Evolutionary conservation across 495 filamentous ascomycete genomes (phyloP).

Genomic region (Bacidia rubella): DNA sequence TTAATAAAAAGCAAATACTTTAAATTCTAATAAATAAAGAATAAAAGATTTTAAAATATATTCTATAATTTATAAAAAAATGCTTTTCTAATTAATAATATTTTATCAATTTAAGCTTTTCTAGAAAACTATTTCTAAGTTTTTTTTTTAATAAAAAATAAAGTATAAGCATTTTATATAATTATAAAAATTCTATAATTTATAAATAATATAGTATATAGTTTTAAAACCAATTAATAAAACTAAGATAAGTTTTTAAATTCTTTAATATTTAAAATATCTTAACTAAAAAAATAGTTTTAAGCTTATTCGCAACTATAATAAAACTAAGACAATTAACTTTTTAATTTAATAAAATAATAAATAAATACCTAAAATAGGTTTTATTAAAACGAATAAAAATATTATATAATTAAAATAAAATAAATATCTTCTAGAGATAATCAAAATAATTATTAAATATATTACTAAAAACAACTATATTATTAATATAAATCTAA

Average conservation of each 20-base stretch:
- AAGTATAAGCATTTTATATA: not conserved
- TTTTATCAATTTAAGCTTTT: not conserved
- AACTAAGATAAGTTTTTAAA: not conserved
- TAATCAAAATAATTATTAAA: not conserved
- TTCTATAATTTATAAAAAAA: not conserved
- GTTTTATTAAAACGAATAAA: not conserved
- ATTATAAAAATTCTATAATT: not conserved
- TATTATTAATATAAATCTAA: constrained; percentile 5
- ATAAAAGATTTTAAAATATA: not conserved
- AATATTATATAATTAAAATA: not conserved
- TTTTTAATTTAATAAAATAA: constrained; percentile 2
- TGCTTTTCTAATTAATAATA: not conserved
- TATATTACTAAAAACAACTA: constrained; percentile 3
- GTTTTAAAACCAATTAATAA: not conserved
- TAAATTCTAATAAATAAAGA: not conserved
- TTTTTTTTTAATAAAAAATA: not conserved
- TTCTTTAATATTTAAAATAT: not conserved
- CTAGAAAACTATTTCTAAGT: not conserved
- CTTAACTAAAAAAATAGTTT: not conserved
- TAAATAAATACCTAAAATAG: not conserved
- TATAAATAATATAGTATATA: constrained; percentile 3
- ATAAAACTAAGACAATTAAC: not conserved
- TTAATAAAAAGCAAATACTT: not conserved
- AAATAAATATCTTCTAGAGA: not conserved
- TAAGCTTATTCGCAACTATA: not conserved